phyloP scores from a whole-genome alignment of 2,329 filamentous ascomycete genomes.

The Cordyceps tenuipes region DNA sequence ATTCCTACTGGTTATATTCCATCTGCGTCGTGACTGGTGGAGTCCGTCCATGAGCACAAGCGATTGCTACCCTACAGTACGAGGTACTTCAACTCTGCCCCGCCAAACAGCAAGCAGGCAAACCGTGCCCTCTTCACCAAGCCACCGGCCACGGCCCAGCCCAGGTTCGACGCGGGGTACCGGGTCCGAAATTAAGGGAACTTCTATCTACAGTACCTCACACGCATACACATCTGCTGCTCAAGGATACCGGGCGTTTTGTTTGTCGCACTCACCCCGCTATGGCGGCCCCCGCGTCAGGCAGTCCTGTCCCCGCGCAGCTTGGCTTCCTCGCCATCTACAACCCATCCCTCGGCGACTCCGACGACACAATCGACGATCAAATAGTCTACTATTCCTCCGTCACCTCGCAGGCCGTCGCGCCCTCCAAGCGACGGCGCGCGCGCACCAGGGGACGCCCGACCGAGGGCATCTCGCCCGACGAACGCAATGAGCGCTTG shows the following conservation, averaged over 20 bases:
- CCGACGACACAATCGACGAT: slow-evolving; percentile 53
- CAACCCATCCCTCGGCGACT: slow-evolving; percentile 69
- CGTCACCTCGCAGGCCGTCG: slow-evolving; percentile 30
- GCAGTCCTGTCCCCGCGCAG: slow-evolving; percentile 54
- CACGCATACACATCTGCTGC: not conserved
- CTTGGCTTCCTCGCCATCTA: slow-evolving; percentile 91
- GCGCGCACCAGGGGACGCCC: slow-evolving; percentile 30
- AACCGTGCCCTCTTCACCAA: not conserved
- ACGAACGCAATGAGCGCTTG: slow-evolving; percentile 76
- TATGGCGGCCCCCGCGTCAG: slow-evolving; percentile 15
- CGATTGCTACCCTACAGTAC: not conserved
- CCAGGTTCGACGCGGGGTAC: not conserved
- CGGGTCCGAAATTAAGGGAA: not conserved
- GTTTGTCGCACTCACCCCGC: not conserved
- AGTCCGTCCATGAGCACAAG: not conserved
- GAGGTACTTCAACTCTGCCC: not conserved
- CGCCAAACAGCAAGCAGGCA: not conserved
- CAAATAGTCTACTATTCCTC: slow-evolving; percentile 94
- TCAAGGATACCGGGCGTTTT: not conserved
- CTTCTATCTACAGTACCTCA: not conserved
- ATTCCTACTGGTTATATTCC: not conserved
- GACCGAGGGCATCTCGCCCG: slow-evolving; percentile 39
- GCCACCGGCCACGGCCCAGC: not conserved
- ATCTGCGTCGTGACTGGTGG: not conserved
- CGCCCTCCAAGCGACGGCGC: slow-evolving; percentile 28